Base-by-base conservation (phyloP, 2,329 filamentous ascomycete species). In the Calycina herbarum region DNA sequence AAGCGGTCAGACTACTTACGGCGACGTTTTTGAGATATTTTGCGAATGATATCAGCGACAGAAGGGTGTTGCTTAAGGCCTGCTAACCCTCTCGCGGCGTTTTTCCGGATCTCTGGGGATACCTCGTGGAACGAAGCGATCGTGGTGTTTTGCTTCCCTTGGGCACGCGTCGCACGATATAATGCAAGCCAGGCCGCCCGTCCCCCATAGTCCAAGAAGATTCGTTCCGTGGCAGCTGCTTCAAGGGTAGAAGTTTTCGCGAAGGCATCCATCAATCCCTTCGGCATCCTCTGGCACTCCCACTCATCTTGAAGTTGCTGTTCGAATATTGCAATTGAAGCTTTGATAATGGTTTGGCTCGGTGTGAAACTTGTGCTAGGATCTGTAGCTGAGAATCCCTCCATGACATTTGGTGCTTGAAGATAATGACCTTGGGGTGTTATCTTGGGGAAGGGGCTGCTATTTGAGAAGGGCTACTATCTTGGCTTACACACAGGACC, bases 121-220 rank as follows among this genome's bases (percentile, higher is more conserved):
- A 1, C 7, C 29, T 33, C 27, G 11, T 58, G 11, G 27, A 58
- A 58, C 24, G 17, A 58, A 58, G 20, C 27, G 56, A 58, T 58
- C 3, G 27, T 58, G 29, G 20, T 33, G 13, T 33, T 29, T 58
- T 58, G 24, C 56, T 58, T 2, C 17, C 4, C 8, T 17, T 29
- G 29, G 56, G 29, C 15, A 10, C 17, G 20, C 17, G 56, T 58
- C 13, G 27, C 56, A 33, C 29, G 29, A 33, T 5, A 58, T 5
- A 58, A 58, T 29, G 29, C 56, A 5, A 58, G 11, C 56, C 29
- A 58, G 20, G 56, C 56, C 5, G 20, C 20, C 56, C 5, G 4
- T 58, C 56, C 56, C 24, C 56, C 29, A 58, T 58, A 13, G 24
- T 58, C 27, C 5, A 58, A 58, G 56, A 58, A 33, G 3, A 58